Evolutionary conservation across 176 grass and related monocot species (phyloP).

Genomic region (Triticum dicoccoides): DNA sequence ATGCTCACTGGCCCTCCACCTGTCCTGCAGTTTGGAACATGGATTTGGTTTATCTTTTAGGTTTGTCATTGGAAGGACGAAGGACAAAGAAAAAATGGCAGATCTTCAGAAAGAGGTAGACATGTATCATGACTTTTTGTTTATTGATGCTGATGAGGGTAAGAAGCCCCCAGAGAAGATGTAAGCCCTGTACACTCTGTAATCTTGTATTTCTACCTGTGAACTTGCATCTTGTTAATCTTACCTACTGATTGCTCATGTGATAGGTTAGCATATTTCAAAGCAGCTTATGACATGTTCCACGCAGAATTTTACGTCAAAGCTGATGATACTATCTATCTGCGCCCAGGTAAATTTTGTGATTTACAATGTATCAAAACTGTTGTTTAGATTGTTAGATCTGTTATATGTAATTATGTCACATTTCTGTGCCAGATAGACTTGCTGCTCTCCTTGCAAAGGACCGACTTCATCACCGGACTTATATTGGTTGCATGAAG

Average conservation of each 20-base stretch:
- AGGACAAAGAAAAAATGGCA: slow-evolving; percentile 73
- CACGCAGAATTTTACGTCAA: slow-evolving; percentile 94
- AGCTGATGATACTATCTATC: slow-evolving; percentile 90
- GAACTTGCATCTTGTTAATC: slow-evolving; percentile 30
- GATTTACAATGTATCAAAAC: slow-evolving; percentile 11
- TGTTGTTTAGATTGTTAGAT: slow-evolving; percentile 2
- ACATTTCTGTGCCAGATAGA: slow-evolving; percentile 61
- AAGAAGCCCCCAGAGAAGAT: slow-evolving; percentile 73
- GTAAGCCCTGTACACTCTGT: slow-evolving; percentile 43
- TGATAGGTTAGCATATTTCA: slow-evolving; percentile 92
- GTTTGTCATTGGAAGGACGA: slow-evolving; percentile 72
- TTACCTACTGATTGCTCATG: slow-evolving; percentile 15
- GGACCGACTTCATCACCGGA: slow-evolving; percentile 66
- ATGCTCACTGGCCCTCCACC: slow-evolving; percentile 3
- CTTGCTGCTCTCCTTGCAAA: slow-evolving; percentile 93
- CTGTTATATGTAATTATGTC: slow-evolving; percentile 20
- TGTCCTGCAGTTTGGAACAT: slow-evolving; percentile 78
- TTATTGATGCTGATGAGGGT: slow-evolving; percentile 89
- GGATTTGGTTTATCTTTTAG: slow-evolving; percentile 86
- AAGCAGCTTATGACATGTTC: slow-evolving; percentile 92
- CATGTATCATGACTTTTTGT: slow-evolving; percentile 86
- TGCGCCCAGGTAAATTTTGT: slow-evolving; percentile 80
- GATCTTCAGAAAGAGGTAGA: slow-evolving; percentile 79
- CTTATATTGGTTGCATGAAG: slow-evolving; percentile 98
- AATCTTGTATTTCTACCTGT: slow-evolving; percentile 13